A percentile compares a stretch with the other conserved stretches of the same genome.
phyloP scores from a whole-genome alignment of 139 green algal species.

The Nannochloris sp. region DNA sequence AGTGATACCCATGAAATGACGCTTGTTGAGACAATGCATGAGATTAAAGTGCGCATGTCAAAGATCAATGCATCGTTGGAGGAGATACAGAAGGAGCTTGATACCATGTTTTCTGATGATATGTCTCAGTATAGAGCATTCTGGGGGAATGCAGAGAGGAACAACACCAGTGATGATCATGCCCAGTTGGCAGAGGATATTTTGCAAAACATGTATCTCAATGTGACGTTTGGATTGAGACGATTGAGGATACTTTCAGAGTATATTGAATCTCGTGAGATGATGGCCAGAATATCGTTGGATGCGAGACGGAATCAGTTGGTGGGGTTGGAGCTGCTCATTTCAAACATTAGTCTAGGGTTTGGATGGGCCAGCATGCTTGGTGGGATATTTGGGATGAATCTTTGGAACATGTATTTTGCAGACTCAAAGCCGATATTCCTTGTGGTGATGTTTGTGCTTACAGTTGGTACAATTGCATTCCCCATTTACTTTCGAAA shows the following conservation, averaged over 20 bases:
- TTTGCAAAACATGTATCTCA: not conserved
- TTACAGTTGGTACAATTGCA: not conserved
- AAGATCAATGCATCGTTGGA: too few relatives aligned
- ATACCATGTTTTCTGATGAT: too few relatives aligned
- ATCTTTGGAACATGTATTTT: constrained; percentile 13
- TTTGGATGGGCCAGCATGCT: constrained; percentile 10
- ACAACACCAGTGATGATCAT: not conserved
- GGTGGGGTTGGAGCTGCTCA: constrained; percentile 33
- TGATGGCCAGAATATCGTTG: constrained; percentile 29
- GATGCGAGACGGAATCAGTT: constrained; percentile 37
- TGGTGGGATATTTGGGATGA: constrained; percentile 28
- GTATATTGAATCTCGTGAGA: constrained; percentile 22
- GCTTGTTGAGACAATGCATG: too few relatives aligned
- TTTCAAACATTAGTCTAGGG: constrained; percentile 19
- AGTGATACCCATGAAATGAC: too few relatives aligned
- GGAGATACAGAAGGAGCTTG: too few relatives aligned
- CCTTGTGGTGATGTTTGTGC: constrained; percentile 1
- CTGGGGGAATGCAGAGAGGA: too few relatives aligned
- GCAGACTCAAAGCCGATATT: not conserved
- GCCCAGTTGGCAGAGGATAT: constrained; percentile 3
- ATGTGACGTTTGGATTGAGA: constrained; percentile 10
- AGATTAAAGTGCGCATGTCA: too few relatives aligned
- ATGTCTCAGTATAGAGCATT: too few relatives aligned
- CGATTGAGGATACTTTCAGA: constrained; percentile 21
- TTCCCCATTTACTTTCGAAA: not conserved